phyloP scores from a whole-genome alignment of 2,329 filamentous ascomycete genomes.

The Penicillium sp. region DNA sequence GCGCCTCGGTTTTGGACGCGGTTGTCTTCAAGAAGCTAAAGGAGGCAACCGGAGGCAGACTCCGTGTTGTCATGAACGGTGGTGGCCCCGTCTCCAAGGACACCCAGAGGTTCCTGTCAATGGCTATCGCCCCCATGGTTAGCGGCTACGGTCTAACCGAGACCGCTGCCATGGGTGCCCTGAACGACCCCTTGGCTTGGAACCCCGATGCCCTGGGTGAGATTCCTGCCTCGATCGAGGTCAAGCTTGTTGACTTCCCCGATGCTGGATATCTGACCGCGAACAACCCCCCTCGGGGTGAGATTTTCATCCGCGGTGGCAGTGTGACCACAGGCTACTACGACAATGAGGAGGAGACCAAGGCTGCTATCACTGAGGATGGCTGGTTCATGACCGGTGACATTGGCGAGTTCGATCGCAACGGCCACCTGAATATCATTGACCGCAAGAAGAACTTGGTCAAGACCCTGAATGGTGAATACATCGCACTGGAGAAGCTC shows the following conservation, averaged over 20 bases:
- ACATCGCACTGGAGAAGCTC: constrained; percentile 94
- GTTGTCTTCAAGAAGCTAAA: constrained; percentile 92
- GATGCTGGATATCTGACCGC: constrained; percentile 82
- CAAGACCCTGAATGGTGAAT: constrained; percentile 93
- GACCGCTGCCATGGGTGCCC: constrained; percentile 65
- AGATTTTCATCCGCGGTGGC: constrained; percentile 82
- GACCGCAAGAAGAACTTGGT: constrained; percentile 98
- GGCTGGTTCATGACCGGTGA: constrained; percentile 98
- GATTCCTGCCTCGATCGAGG: constrained; percentile 71
- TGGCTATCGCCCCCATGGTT: constrained; percentile 93
- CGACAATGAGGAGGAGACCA: constrained; percentile 81
- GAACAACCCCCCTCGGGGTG: constrained; percentile 77
- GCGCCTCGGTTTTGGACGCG: constrained; percentile 69
- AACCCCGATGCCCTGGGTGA: constrained; percentile 74
- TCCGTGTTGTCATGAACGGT: constrained; percentile 91
- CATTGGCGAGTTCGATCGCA: constrained; percentile 80
- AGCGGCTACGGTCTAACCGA: constrained; percentile 92
- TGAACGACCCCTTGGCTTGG: constrained; percentile 76
- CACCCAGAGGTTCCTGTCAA: constrained; percentile 85
- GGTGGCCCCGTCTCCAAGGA: constrained; percentile 85
- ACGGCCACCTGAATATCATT: constrained; percentile 81
- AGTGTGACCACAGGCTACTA: constrained; percentile 77
- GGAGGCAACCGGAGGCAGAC: constrained; percentile 79
- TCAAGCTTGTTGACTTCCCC: constrained; percentile 87
- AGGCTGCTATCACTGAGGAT: constrained; percentile 71